Base-by-base conservation (phyloP, 768 basidiomycete species). In the Lactarius psammicola region DNA sequence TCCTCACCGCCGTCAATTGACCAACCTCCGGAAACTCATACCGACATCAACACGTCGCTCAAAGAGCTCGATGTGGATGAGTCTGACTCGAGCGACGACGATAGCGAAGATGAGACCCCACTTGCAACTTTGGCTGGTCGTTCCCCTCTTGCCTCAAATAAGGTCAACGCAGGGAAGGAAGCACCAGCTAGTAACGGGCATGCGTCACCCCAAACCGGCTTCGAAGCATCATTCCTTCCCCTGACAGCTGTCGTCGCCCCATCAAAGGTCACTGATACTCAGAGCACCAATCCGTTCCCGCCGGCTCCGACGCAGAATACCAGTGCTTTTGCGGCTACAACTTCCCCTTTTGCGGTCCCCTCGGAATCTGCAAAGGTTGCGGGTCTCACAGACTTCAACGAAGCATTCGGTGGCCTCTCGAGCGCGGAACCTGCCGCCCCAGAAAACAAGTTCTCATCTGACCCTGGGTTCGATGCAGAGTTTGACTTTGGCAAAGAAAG, bases 361-460 rank as follows among this genome's bases (percentile, higher is more conserved):
- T 10, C 62, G 17, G 59, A 55, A 51, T 55, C 65, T 56, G 66
- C 58, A 62, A 72, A 31, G 67, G 72, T 9, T 2, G 55, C 76
- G 1, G 77, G 72, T 23, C 68, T 87, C 1, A 85, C 80, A 68
- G 90, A 84, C 59, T 90, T 92, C 69, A 90, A 93, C 71, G 89
- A 91, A 72, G 87, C 88, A 0, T 80, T 93, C 72, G 83, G 85
- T 20, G 85, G 82, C 67, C 76, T 84, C 26, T 75, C 84, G 0
- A 73, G 74, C 36, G 77, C 75, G 42, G 72, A 75, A 3, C 51
- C 72, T 11, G 71, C 83, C 13, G 68, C 79, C 7, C 70, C 75
- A 36, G 71, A 70, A 67, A 74, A 77, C 8, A 72, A 76, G 28
- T 85, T 90, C 69, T 80, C 85, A 4, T 92, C 93, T 62, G 89